These are phyloP conservation scores for Debaryomyces nepalensis DNA, from an alignment of 1,139 yeast genomes.

Conservation along the genomic window DNA sequence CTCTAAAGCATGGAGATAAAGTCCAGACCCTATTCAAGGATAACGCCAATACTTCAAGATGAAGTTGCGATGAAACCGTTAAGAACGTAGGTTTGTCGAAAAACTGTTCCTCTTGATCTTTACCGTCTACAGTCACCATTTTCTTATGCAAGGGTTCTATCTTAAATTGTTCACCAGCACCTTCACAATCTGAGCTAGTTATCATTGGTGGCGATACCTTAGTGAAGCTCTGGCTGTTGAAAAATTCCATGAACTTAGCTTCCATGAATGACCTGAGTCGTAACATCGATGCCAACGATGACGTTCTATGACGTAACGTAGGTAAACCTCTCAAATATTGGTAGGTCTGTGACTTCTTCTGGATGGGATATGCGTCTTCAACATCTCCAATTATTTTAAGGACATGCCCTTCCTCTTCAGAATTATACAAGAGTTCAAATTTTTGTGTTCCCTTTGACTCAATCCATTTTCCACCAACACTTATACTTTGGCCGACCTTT, in stretches of 20 bases:
- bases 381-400: slow-evolving; percentile 55
- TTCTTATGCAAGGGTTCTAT: slow-evolving; percentile 42
- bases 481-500: slow-evolving; percentile 48
- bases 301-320: slow-evolving; percentile 77
- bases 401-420: slow-evolving; percentile 27
- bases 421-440: slow-evolving; percentile 35
- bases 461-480: slow-evolving; percentile 38
- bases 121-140: slow-evolving; percentile 18
- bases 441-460: slow-evolving; percentile 40
- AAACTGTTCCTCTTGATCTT: slow-evolving; percentile 41
- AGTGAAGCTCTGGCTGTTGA: slow-evolving; percentile 55
- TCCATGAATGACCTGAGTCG: slow-evolving; percentile 76
- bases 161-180: slow-evolving; percentile 89
- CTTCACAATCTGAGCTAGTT: slow-evolving; percentile 94
- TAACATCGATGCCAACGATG: slow-evolving; percentile 64
- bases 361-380: slow-evolving; percentile 73
- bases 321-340: slow-evolving; percentile 72
- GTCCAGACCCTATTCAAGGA: slow-evolving; percentile 88
- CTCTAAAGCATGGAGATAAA: slow-evolving; percentile 88
- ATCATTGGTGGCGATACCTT: slow-evolving; percentile 86
- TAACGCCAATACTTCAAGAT: slow-evolving; percentile 78
- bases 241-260: slow-evolving; percentile 55
- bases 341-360: slow-evolving; percentile 72
- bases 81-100: slow-evolving; percentile 72
- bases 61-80: slow-evolving; percentile 92